Evolutionary conservation across 1,284 basidiomycete species (phyloP).

Genomic region (Rhodotorula sp.): DNA sequence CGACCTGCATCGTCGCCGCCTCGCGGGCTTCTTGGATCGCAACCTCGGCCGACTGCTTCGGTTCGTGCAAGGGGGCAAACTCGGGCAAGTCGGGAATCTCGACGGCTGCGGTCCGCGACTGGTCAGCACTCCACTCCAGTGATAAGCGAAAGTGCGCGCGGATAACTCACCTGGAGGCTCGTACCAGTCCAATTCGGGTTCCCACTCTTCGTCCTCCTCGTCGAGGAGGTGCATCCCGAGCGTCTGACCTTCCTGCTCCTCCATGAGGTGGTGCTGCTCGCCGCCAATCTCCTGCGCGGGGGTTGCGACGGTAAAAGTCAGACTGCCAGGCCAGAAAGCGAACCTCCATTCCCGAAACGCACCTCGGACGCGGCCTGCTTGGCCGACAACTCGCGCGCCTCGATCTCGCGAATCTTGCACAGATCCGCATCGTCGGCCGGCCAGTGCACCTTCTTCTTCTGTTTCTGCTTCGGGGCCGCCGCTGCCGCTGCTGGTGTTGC

Average conservation of each 20-base stretch:
- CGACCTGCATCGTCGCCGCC: slow-evolving; percentile 9
- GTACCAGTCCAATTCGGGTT: slow-evolving; percentile 34
- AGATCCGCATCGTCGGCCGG: slow-evolving; percentile 13
- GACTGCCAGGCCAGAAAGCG: background rate
- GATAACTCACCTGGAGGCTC: slow-evolving; percentile 22
- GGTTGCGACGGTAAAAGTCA: background rate
- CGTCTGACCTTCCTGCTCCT: slow-evolving; percentile 27
- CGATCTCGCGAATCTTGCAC: slow-evolving; percentile 13
- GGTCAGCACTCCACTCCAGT: background rate
- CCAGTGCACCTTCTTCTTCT: slow-evolving; percentile 30
- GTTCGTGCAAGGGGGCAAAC: slow-evolving; percentile 11
- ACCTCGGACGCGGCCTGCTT: background rate
- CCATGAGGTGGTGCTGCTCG: slow-evolving; percentile 21
- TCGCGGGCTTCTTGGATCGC: slow-evolving; percentile 5
- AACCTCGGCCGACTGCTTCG: slow-evolving; percentile 15
- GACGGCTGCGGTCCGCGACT: background rate
- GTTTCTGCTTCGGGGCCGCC: slow-evolving; percentile 1
- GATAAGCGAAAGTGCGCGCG: background rate
- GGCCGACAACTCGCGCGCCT: slow-evolving; percentile 12
- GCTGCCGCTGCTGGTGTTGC: background rate
- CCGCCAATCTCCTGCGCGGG: background rate
- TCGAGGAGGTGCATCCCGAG: slow-evolving; percentile 22
- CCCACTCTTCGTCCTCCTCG: slow-evolving; percentile 26
- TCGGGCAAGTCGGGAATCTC: slow-evolving; percentile 20
- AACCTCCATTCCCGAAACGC: slow-evolving; percentile 6